Evolutionary conservation across 73 alveolate genomes (phyloP).

Genomic region (Durusdinium trenchii): DNA sequence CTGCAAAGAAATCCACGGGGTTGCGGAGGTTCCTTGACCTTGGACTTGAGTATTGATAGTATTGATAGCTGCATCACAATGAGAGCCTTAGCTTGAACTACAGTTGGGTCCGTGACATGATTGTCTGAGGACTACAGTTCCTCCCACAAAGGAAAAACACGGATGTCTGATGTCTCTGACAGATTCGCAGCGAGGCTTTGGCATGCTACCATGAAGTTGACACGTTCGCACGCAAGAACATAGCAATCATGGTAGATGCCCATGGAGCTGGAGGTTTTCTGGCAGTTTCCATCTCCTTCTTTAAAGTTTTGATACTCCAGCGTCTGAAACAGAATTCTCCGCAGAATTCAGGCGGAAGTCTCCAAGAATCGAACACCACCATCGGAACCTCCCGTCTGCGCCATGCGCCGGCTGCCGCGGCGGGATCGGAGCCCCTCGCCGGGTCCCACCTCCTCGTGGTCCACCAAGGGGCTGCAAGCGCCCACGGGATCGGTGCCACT

Average conservation of each 20-base stretch:
- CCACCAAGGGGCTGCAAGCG: background rate
- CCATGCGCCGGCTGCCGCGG: slow-evolving; percentile 57
- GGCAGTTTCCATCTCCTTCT: background rate
- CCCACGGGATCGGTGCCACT: too few relatives aligned
- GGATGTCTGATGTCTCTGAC: background rate
- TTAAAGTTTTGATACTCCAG: background rate
- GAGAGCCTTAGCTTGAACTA: background rate
- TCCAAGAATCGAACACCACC: too few relatives aligned
- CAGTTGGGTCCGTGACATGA: background rate
- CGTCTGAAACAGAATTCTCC: too few relatives aligned
- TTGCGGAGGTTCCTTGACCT: background rate
- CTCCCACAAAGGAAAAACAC: background rate
- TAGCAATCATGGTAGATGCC: background rate
- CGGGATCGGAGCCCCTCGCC: slow-evolving; percentile 40
- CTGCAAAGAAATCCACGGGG: background rate
- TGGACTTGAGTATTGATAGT: too few relatives aligned
- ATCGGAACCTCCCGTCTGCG: too few relatives aligned
- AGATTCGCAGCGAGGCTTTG: background rate
- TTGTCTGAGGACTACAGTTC: background rate
- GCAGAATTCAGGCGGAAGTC: too few relatives aligned
- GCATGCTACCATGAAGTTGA: background rate
- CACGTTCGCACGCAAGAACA: background rate
- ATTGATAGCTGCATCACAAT: background rate
- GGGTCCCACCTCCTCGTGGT: slow-evolving; percentile 29
- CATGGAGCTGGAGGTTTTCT: background rate